Conservation (phyloP, 345 rosid genomes). For the Salix exigua region DNA sequence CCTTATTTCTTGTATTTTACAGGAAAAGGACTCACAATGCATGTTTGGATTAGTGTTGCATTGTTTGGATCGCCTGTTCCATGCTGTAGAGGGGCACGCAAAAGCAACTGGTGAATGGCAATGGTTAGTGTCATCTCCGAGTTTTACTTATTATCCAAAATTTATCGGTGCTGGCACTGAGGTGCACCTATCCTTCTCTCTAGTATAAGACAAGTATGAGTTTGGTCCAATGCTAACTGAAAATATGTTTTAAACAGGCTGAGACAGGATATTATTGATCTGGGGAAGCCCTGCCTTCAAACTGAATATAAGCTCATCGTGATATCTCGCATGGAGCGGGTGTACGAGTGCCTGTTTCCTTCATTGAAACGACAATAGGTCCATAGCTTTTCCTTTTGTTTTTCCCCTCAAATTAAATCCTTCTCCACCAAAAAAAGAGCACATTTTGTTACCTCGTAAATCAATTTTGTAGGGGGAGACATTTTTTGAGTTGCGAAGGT, state of each 20-base stretch:
- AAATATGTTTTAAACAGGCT: constrained; percentile 42
- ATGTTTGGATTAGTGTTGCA: constrained; percentile 73
- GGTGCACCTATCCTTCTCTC: neutral
- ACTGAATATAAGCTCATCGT: constrained; percentile 58
- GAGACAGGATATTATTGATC: constrained; percentile 69
- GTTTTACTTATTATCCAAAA: neutral
- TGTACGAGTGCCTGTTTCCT: constrained; percentile 81
- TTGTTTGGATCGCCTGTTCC: constrained; percentile 61
- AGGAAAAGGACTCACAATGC: constrained; percentile 75
- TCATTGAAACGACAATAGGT: constrained; percentile 32
- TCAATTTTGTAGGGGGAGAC: neutral
- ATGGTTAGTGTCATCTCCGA: constrained; percentile 43
- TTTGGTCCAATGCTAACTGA: constrained; percentile 10
- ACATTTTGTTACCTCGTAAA: neutral
- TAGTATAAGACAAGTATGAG: neutral
- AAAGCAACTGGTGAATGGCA: constrained; percentile 81
- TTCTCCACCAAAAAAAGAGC: neutral
- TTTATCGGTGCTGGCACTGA: neutral
- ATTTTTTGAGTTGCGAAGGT: too few species aligned
- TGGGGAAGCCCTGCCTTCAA: constrained; percentile 66
- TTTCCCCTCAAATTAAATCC: too few species aligned
- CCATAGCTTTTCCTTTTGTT: too few species aligned
- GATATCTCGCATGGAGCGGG: constrained; percentile 57
- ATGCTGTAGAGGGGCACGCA: constrained; percentile 74
- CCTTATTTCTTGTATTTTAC: constrained; percentile 16